phyloP scores from a whole-genome alignment of 2,329 filamentous ascomycete species.

The Coleophoma eucalyptorum region DNA sequence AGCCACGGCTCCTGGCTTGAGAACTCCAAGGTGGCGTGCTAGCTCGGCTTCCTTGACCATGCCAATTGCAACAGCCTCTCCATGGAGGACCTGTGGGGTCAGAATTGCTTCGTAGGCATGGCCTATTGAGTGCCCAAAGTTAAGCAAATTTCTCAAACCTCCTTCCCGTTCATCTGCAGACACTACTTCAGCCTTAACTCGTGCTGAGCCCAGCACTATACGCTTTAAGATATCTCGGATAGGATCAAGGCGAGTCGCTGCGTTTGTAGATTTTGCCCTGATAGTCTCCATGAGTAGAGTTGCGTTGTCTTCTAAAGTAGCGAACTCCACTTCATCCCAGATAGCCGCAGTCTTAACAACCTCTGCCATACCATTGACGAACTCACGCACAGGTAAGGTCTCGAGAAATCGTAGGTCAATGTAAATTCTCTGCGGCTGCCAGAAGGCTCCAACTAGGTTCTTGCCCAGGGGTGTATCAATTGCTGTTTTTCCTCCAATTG shows the following conservation, averaged over 20 bases:
- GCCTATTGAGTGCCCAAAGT: conserved; percentile 97
- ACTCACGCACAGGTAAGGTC: conserved; percentile 84
- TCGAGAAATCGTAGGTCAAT: conserved; percentile 91
- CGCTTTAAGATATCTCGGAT: conserved; percentile 70
- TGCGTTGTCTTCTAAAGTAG: conserved; percentile 77
- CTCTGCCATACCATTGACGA: conserved; percentile 98
- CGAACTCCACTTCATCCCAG: conserved; percentile 86
- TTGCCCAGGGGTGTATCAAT: conserved; percentile 96
- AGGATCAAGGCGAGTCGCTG: conserved; percentile 55
- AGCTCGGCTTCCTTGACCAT: conserved; percentile 98
- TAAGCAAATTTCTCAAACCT: conserved; percentile 87
- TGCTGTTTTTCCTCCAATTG: conserved; percentile 96
- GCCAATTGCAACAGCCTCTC: conserved; percentile 92
- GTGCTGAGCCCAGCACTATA: conserved; percentile 85
- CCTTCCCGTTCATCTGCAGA: conserved; percentile 93
- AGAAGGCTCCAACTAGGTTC: conserved; percentile 93
- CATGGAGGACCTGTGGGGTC: conserved; percentile 91
- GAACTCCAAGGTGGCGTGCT: conserved; percentile 79
- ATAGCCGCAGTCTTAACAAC: conserved; percentile 98
- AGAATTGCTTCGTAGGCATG: conserved; percentile 95
- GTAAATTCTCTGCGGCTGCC: conserved; percentile 92
- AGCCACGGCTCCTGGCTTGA: conserved; percentile 83
- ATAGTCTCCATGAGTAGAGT: conserved; percentile 70
- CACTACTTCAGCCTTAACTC: conserved; percentile 91
- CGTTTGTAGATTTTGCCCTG: conserved; percentile 52